These are phyloP conservation scores for Mycotypha africana DNA, from an alignment of 371 early-diverging fungal species.

Conservation along the genomic window DNA sequence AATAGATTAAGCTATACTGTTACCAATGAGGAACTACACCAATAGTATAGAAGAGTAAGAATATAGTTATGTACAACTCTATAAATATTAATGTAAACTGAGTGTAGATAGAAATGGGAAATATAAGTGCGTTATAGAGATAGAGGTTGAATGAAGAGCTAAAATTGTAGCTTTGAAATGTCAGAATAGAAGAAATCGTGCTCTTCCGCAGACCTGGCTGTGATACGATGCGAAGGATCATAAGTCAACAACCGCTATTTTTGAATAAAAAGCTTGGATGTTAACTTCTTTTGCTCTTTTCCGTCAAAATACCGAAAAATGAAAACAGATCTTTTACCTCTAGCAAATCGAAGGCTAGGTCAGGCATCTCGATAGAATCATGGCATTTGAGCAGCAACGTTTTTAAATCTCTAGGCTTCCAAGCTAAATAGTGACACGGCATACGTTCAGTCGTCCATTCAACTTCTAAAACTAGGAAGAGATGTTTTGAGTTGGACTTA, in stretches of 20 bases:
- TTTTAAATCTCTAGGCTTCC: slow-evolving; percentile 12
- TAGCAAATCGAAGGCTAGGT: slow-evolving; percentile 12
- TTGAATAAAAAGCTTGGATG: no score
- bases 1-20: no score
- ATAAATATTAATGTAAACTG: no score
- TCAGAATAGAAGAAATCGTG: slow-evolving; percentile 24
- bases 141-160: no score
- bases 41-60: no score
- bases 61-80: no score
- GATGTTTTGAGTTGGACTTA: slow-evolving; percentile 1
- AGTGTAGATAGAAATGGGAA: no score
- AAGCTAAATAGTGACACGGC: slow-evolving; percentile 17
- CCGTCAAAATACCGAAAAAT: neutral
- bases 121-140: no score
- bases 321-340: slow-evolving; percentile 11
- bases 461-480: neutral
- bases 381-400: slow-evolving; percentile 1
- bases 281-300: no score
- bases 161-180: slow-evolving; percentile 6
- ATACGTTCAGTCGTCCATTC: neutral
- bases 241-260: slow-evolving; percentile 23
- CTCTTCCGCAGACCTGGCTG: slow-evolving; percentile 21
- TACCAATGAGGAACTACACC: no score
- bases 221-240: slow-evolving; percentile 22
- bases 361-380: slow-evolving; percentile 3